Evolutionary conservation across 192 early-diverging fungal genomes (phyloP).

Genomic region (Coemansia sp.): DNA sequence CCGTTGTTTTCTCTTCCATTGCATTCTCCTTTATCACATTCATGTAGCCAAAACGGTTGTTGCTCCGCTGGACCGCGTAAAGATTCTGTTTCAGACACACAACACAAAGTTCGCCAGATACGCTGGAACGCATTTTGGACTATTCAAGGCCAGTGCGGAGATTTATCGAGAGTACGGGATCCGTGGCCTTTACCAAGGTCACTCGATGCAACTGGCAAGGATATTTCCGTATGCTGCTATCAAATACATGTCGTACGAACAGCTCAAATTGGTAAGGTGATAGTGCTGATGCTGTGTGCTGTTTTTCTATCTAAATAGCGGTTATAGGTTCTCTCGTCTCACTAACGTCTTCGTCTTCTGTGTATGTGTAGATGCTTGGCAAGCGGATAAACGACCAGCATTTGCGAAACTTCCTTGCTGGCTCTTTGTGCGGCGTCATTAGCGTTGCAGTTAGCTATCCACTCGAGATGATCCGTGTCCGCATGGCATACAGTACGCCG

Average conservation of each 20-base stretch:
- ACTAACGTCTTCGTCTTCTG: not conserved
- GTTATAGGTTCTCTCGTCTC: too few species aligned
- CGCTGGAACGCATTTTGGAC: conserved; percentile 62
- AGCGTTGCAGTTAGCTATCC: conserved; percentile 92
- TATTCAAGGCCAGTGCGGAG: conserved; percentile 75
- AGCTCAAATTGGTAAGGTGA: conserved; percentile 60
- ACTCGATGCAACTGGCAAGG: conserved; percentile 87
- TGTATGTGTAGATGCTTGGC: conserved; percentile 52
- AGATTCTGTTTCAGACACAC: conserved; percentile 83
- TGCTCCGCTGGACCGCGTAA: conserved; percentile 83
- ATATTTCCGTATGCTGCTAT: conserved; percentile 98
- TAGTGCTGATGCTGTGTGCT: conserved; percentile 26
- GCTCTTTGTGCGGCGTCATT: conserved; percentile 79
- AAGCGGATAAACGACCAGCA: conserved; percentile 64
- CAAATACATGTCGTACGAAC: conserved; percentile 97
- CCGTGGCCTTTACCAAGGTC: conserved; percentile 89
- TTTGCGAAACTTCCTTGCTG: conserved; percentile 77
- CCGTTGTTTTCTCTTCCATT: not conserved
- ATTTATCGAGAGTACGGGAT: conserved; percentile 75
- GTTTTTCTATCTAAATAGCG: conserved; percentile 13
- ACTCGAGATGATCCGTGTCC: conserved; percentile 89
- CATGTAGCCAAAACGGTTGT: conserved; percentile 71
- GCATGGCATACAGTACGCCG: conserved; percentile 76
- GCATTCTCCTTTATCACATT: not conserved
- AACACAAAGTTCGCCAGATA: conserved; percentile 68